Conservation (phyloP, 148 eudicot species). For the Nepenthes gracilis region DNA sequence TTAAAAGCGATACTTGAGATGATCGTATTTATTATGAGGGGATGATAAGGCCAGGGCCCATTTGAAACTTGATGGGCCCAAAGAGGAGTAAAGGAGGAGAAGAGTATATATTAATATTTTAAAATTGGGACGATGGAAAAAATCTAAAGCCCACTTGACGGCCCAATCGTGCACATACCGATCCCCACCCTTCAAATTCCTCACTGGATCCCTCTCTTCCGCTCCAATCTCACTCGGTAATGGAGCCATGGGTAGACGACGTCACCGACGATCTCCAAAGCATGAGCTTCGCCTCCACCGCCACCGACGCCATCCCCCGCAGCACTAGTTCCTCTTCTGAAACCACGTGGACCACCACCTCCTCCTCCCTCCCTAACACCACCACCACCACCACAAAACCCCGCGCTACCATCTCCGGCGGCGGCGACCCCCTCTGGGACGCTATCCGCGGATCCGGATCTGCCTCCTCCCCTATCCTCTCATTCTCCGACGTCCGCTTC, state of each 20-base stretch:
- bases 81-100: too few species aligned
- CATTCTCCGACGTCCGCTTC: conserved; percentile 66
- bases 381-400: conserved; percentile 12
- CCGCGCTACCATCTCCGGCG: conserved; percentile 11
- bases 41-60: too few species aligned
- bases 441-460: conserved; percentile 23
- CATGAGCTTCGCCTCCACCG: conserved; percentile 78
- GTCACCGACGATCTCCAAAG: conserved; percentile 60
- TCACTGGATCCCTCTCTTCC: too few species aligned
- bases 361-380: conserved; percentile 23
- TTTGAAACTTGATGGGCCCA: too few species aligned
- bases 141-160: too few species aligned
- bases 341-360: conserved; percentile 41
- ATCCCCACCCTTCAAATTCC: too few species aligned
- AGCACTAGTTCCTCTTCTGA: conserved; percentile 58
- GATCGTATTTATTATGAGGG: too few species aligned
- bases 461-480: conserved; percentile 6
- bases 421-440: conserved; percentile 30
- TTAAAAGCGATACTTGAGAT: too few species aligned
- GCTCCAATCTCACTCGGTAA: too few species aligned
- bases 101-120: too few species aligned
- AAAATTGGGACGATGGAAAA: too few species aligned
- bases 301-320: conserved; percentile 36
- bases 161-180: too few species aligned
- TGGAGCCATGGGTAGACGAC: conserved; percentile 24